Evolutionary conservation across 257 asterid species (phyloP).

Genomic region (Plantago major): DNA sequence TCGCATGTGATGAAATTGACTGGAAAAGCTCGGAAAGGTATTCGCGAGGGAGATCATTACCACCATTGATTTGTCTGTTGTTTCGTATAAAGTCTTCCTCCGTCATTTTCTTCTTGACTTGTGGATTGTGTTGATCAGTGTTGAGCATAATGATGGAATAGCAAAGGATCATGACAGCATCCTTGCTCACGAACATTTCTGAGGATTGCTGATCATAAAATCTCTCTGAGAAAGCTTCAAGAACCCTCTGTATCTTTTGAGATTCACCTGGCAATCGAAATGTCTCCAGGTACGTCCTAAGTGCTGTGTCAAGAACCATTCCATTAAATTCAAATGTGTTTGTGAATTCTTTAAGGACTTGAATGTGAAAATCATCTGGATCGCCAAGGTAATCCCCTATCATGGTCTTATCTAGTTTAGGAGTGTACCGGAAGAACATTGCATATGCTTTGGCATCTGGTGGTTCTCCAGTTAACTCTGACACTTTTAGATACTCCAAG

Average conservation of each 20-base stretch:
- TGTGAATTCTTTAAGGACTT: constrained; percentile 77
- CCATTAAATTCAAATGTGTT: constrained; percentile 70
- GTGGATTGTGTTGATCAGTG: constrained; percentile 92
- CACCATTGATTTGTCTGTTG: constrained; percentile 74
- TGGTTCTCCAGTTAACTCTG: constrained; percentile 55
- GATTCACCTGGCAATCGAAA: constrained; percentile 90
- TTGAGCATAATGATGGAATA: constrained; percentile 92
- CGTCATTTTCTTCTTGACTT: constrained; percentile 94
- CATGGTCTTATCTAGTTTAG: constrained; percentile 57
- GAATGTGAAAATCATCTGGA: constrained; percentile 66
- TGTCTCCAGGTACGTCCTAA: constrained; percentile 66
- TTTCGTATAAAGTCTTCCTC: constrained; percentile 89
- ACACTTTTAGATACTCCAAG: constrained; percentile 59
- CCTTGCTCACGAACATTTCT: constrained; percentile 73
- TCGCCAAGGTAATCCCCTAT: constrained; percentile 88
- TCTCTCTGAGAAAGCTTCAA: constrained; percentile 88
- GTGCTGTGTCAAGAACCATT: constrained; percentile 63
- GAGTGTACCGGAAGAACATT: constrained; percentile 60
- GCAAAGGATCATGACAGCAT: constrained; percentile 66
- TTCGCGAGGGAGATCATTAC: constrained; percentile 84
- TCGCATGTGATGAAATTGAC: constrained; percentile 61
- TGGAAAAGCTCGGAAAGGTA: constrained; percentile 79
- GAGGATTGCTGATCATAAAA: constrained; percentile 87
- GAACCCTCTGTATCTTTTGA: constrained; percentile 81
- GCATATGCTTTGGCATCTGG: constrained; percentile 81